phyloP scores from a whole-genome alignment of 129 eudicot genomes.

The Flaveria sonorensis region DNA sequence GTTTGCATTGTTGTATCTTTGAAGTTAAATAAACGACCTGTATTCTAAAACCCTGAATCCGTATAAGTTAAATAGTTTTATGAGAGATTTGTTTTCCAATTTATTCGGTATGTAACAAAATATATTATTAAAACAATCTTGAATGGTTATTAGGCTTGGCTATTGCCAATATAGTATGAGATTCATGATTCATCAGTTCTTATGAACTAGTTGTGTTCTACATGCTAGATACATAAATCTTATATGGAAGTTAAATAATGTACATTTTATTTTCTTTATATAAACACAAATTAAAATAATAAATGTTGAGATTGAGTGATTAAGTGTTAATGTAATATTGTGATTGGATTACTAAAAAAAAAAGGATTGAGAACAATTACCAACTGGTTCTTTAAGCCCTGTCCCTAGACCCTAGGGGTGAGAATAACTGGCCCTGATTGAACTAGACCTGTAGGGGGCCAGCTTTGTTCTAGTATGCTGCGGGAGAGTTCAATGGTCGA shows the following conservation, averaged over 20 bases:
- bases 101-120: slow-evolving; percentile 8
- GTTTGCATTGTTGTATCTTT: slow-evolving; percentile 33
- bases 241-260: background rate
- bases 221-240: background rate
- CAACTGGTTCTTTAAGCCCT: too few species aligned
- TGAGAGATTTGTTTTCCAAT: background rate
- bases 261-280: too few species aligned
- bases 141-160: slow-evolving; percentile 6
- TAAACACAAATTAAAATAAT: background rate
- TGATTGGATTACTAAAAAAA: too few species aligned
- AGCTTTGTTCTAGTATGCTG: too few species aligned
- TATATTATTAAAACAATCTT: slow-evolving; percentile 11
- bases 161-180: background rate
- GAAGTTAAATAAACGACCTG: slow-evolving; percentile 17
- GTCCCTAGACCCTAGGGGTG: too few species aligned
- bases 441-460: too few species aligned
- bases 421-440: too few species aligned
- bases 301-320: too few species aligned
- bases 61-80: slow-evolving; percentile 10
- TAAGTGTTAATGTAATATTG: too few species aligned
- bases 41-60: background rate
- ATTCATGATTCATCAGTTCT: background rate
- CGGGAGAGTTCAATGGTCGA: too few species aligned
- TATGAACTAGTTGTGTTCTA: background rate
- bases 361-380: too few species aligned